phyloP scores from a whole-genome alignment of 805 yeast genomes.

The Wickerhamiella parazyma region DNA sequence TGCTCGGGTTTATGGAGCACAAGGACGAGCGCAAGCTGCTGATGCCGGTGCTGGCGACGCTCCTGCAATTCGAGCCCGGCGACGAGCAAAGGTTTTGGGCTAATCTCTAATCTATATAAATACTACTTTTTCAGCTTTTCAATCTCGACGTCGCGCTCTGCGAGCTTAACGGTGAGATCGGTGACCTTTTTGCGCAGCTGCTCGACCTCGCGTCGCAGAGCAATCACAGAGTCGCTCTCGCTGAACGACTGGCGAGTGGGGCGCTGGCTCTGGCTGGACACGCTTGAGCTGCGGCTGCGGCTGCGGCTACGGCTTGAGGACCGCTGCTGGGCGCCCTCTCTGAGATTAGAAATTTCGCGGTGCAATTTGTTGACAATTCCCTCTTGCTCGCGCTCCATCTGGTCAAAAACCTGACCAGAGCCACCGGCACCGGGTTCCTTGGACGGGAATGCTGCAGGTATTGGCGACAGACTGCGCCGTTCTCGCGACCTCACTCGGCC shows the following conservation, averaged over 20 bases:
- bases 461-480: neutral
- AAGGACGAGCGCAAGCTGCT: constrained; percentile 79
- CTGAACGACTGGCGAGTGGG: constrained; percentile 13
- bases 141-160: constrained; percentile 12
- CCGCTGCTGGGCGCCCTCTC: constrained; percentile 27
- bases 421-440: constrained; percentile 5
- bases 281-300: constrained; percentile 21
- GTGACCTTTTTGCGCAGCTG: constrained; percentile 14
- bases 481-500: constrained; percentile 3
- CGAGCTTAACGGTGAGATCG: constrained; percentile 13
- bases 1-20: constrained; percentile 84
- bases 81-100: constrained; percentile 61
- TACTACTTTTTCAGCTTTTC: constrained; percentile 3
- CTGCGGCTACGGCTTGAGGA: constrained; percentile 18
- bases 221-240: constrained; percentile 9
- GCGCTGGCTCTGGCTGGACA: constrained; percentile 18
- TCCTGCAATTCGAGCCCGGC: constrained; percentile 50
- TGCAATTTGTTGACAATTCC: constrained; percentile 55
- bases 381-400: constrained; percentile 60
- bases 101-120: neutral
- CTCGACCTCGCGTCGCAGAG: constrained; percentile 18
- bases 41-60: constrained; percentile 69
- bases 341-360: constrained; percentile 43
- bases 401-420: constrained; percentile 21
- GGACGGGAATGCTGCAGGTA: neutral